Conservation (phyloP, 805 yeast species). For the Maudiozyma bulderi region DNA sequence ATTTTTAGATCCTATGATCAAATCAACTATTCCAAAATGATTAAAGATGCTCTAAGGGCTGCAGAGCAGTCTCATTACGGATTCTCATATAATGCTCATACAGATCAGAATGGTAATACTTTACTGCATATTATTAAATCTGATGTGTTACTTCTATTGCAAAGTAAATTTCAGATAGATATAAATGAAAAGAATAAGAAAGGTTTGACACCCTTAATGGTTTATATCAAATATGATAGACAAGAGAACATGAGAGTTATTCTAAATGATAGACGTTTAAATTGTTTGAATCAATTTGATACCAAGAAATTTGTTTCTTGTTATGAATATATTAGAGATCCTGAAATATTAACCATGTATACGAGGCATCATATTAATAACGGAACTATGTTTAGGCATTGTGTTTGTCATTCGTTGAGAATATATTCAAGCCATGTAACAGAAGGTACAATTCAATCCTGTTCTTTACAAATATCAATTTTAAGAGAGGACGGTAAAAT, state of each 20-base stretch:
- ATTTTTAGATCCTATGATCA: constrained; percentile 77
- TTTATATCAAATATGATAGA: constrained; percentile 61
- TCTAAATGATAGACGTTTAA: constrained; percentile 40
- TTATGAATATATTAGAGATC: constrained; percentile 38
- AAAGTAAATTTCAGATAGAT: constrained; percentile 25
- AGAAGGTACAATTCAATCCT: constrained; percentile 2
- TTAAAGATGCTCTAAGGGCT: constrained; percentile 37
- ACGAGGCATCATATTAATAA: constrained; percentile 8
- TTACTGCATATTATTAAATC: constrained; percentile 61
- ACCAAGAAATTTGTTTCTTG: constrained; percentile 30
- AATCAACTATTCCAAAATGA: constrained; percentile 42
- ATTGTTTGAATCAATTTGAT: constrained; percentile 24
- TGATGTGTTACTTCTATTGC: constrained; percentile 35
- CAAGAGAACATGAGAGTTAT: constrained; percentile 47
- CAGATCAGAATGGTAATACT: constrained; percentile 66
- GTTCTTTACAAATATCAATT: constrained; percentile 5
- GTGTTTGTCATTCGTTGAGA: constrained; percentile 13
- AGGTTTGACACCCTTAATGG: constrained; percentile 60
- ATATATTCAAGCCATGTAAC: constrained; percentile 8
- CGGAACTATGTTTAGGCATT: constrained; percentile 7
- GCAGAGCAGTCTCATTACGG: constrained; percentile 24
- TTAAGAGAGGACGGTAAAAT: background rate
- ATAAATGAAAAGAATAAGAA: constrained; percentile 53
- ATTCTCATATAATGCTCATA: constrained; percentile 50
- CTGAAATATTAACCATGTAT: constrained; percentile 10